These are phyloP conservation scores for Citrus reticulata DNA, from an alignment of 345 rosid genomes.

Conservation along the genomic window DNA sequence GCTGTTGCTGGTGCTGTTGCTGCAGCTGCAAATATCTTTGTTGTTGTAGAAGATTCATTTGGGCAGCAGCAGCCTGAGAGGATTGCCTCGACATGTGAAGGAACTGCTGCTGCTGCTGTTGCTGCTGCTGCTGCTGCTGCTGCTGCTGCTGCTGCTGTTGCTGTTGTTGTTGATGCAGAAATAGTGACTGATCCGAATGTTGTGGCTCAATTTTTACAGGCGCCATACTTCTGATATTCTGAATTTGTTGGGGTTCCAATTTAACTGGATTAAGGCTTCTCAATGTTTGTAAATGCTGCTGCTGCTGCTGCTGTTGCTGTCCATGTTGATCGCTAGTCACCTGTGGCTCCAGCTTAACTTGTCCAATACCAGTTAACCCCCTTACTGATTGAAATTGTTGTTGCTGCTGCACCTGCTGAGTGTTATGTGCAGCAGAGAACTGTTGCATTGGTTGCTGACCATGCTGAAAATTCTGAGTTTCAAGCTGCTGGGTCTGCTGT, in stretches of 20 bases:
- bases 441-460: constrained; percentile 71
- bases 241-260: constrained; percentile 71
- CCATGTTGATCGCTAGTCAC: constrained; percentile 62
- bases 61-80: constrained; percentile 67
- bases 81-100: constrained; percentile 85
- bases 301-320: constrained; percentile 52
- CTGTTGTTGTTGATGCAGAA: constrained; percentile 79
- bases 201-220: constrained; percentile 81
- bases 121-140: constrained; percentile 64
- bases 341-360: constrained; percentile 87
- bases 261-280: constrained; percentile 68
- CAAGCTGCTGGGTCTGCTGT: constrained; percentile 61
- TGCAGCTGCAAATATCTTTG: constrained; percentile 77
- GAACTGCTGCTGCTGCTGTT: constrained; percentile 66
- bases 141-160: constrained; percentile 46
- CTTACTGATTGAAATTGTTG: constrained; percentile 66
- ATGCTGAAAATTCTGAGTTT: constrained; percentile 70
- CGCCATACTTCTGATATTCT: constrained; percentile 53
- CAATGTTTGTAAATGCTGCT: constrained; percentile 52
- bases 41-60: constrained; percentile 65
- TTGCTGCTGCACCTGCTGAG: constrained; percentile 55
- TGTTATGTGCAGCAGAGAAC: constrained; percentile 43
- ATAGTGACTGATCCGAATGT: constrained; percentile 69
- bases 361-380: constrained; percentile 66
- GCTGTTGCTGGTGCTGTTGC: constrained; percentile 75